A percentile compares a stretch with the other conserved stretches of the same genome.
Evolutionary conservation across 2,329 filamentous ascomycete genomes (phyloP).

Genomic region (Monosporascus cannonballus): DNA sequence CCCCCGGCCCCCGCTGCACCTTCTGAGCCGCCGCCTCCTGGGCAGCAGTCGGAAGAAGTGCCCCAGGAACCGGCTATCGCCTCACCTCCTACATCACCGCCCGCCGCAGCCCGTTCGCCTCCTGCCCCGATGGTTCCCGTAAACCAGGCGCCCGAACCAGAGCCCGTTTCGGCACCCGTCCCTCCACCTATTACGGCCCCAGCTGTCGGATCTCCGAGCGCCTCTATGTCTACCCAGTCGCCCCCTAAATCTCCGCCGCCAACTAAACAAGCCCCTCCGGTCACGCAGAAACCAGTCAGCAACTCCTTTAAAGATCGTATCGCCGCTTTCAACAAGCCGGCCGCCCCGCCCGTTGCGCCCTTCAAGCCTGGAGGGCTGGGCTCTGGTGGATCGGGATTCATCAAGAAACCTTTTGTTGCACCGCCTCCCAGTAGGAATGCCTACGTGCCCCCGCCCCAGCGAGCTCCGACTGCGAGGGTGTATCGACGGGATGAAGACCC

Average conservation of each 20-base stretch:
- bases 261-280: conserved; percentile 58
- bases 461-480: conserved; percentile 64
- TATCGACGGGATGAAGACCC: conserved; percentile 88
- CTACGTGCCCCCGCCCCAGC: conserved; percentile 72
- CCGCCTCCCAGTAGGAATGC: conserved; percentile 90
- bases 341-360: conserved; percentile 79
- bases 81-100: conserved; percentile 21
- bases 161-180: conserved; percentile 30
- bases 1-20: conserved; percentile 24
- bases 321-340: conserved; percentile 90
- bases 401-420: conserved; percentile 96
- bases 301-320: conserved; percentile 92
- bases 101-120: conserved; percentile 20
- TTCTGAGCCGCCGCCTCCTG: conserved; percentile 19
- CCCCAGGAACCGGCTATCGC: conserved; percentile 28
- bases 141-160: conserved; percentile 31
- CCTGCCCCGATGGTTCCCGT: conserved; percentile 23
- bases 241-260: conserved; percentile 32
- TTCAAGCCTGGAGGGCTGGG: conserved; percentile 71
- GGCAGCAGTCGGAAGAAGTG: conserved; percentile 11
- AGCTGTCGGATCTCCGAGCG: conserved; percentile 23
- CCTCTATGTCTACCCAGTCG: conserved; percentile 27
- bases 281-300: conserved; percentile 63
- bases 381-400: conserved; percentile 60
- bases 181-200: conserved; percentile 24